Base-by-base conservation (phyloP, 2,329 filamentous ascomycete genomes). In the Trichothecium sympodiale region DNA sequence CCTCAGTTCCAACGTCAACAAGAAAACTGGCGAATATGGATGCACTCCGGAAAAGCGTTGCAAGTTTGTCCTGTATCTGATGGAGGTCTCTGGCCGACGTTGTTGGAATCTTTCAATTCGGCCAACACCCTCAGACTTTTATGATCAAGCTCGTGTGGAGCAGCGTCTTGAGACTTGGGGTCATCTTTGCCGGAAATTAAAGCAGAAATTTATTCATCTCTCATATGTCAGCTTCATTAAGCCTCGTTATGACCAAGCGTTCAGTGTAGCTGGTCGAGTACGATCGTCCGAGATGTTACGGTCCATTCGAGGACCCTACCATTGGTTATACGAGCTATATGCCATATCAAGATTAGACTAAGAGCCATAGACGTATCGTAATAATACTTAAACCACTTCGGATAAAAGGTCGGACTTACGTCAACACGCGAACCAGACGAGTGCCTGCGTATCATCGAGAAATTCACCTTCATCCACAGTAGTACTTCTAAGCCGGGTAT, bases 11-110 rank as follows among this genome's bases (percentile, higher is more conserved):
- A 41, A 41, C 0, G 38, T 51, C 6, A 55, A 54, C 29, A 51
- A 56, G 34, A 56, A 69, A 17, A 71, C 63, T 2, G 69, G 73
- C 46, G 44, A 56, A 34, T 72, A 69, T 41, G 68, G 69, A 14
- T 68, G 68, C 3, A 57, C 52, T 10, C 56, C 70, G 36, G 60
- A 66, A 41, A 71, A 71, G 43, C 52, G 67, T 4, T 57, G 59
- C 17, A 54, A 67, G 4, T 45, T 71, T 8, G 54, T 64, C 12
- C 44, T 67, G 8, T 67, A 71, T 39, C 55, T 70, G 4, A 56
- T 64, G 9, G 51, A 61, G 38, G 49, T 52, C n/a, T 13, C 46
- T 62, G 2, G 46, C 55, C 4, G 49, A 36, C 0, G 53, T 51
- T 2, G 49, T 62, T 8, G 49, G 14, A 51, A 45, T 1, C 62